Base-by-base conservation (phyloP, 1,284 basidiomycete species). In the Malassezia globosa region DNA sequence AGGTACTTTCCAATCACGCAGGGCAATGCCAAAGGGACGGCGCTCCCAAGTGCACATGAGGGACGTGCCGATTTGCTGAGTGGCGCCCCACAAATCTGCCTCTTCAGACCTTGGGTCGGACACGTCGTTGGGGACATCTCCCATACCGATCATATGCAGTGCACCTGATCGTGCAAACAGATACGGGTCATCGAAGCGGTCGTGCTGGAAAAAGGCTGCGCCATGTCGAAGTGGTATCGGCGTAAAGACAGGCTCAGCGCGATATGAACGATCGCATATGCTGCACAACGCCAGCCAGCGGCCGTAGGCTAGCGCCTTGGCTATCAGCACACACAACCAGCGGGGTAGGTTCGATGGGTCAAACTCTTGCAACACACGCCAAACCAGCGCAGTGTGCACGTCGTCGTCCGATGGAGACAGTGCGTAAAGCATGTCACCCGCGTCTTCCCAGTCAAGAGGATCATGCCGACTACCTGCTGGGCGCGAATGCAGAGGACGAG, bases 361-460 rank as follows among this genome's bases (percentile, higher is more conserved):
- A 31, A 37, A 44, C 4, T 5, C 13, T 4, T 31, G 31, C 16
- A 50, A 31, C 10, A 50, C 21, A 33, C 37, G 42, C 42, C 42
- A 43, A n/a, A 38, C 35, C 6, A 50, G 29, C 10, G 42, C 37
- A 7, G 26, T 27, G 13, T 34, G 24, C n/a, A 21, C 21, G 14
- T 43, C 42, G 33, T 50, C 29, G 2, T 43, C 37, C 0, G 31
- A 35, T 7, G 29, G 22, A 2, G 48, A 42, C 6, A 50, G 41
- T 10, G 48, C 34, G 14, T 19, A 13, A 6, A 36, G 33, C 7
- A 23, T 19, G 8, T 35, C 16, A 3, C 21, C 18, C 5, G 48
- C 37, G 23, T 44, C 42, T 5, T n/a, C 48, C 42, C 42, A 51
- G 34, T 51, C 48, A 8, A 45, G 38, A 2, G 48, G 48, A 19